Evolutionary conservation across 1,139 yeast species (phyloP), one percentile per base, ranked within the genome.

Genomic region (Yamadazyma oceani): DNA sequence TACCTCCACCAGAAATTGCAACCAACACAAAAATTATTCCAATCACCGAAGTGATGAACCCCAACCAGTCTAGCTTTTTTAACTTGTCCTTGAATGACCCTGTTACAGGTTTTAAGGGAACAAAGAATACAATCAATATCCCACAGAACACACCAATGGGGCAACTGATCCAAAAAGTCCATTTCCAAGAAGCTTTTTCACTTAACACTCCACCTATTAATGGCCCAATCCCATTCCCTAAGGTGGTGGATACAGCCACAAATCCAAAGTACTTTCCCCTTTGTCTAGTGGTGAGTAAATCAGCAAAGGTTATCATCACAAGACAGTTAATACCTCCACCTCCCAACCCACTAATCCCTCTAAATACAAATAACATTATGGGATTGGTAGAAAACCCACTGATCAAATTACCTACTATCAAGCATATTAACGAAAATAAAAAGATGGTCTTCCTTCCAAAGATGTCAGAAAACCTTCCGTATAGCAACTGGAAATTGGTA

Each of bases 221-320:
- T 0, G 83, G 83, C 0, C 82, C 83, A 5, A 73, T 42, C 0
- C 75, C 75, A 46, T 72, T 73, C 2, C 83, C 84, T 4, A 76
- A 43, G 0, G 81, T 81, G n/a, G 77, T 69, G 32, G 66, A 62
- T 0, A 75, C 54, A 4, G 80, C 81, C 24, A 75, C 58, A 29
- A 67, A 65, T 1, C 75, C 75, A 48, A 67, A 72, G 46, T 59
- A 69, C 41, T 64, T 67, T 0, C 75, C 75, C 46, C 77, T 55
- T 43, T 67, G 65, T 42, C 66, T 59, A 17, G 68, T 57, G 0
- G 73, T 63, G 10, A 69, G 63, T 13, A 70, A 54, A 42, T 71
- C 77, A 36, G 73, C 63, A 39, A 68, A 57, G 11, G 69, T 61
- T n/a, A 69, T 69, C 73, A 69, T 69, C 1, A 62, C 57, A 37